phyloP scores from a whole-genome alignment of 2,329 filamentous ascomycete genomes.

The Aureobasidium sp. region DNA sequence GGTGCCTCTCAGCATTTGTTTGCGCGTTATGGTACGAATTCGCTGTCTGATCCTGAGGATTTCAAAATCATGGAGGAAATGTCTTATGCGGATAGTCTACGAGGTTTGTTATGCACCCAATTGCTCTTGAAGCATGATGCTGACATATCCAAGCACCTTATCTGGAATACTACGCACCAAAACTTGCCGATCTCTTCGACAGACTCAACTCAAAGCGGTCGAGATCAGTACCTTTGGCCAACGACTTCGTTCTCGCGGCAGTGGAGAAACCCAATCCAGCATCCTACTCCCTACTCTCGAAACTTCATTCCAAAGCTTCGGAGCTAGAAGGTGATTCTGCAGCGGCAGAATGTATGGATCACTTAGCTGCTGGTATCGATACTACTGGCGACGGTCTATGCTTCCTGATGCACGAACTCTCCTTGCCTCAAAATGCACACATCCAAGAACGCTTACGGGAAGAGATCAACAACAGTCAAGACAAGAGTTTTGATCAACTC shows the following conservation, averaged over 20 bases:
- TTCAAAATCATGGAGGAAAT: conserved; percentile 13
- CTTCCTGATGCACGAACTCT: conserved; percentile 64
- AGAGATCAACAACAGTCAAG: conserved; percentile 4
- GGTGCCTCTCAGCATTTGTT: conserved; percentile 14
- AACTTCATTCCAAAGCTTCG: conserved; percentile 6
- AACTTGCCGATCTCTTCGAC: not conserved
- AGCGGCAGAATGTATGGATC: conserved; percentile 55
- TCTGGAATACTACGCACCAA: conserved; percentile 13
- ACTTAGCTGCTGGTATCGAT: conserved; percentile 64
- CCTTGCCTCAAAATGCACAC: conserved; percentile 39
- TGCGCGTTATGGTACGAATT: conserved; percentile 13
- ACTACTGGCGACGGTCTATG: conserved; percentile 62
- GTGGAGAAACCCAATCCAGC: not conserved
- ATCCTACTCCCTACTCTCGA: not conserved
- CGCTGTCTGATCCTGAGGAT: conserved; percentile 9
- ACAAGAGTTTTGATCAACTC: conserved; percentile 18
- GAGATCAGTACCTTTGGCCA: conserved; percentile 2
- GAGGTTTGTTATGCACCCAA: not conserved
- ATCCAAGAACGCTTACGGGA: conserved; percentile 10
- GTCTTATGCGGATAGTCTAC: conserved; percentile 14
- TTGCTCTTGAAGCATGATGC: not conserved
- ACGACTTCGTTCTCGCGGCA: conserved; percentile 7
- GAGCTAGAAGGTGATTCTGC: conserved; percentile 9
- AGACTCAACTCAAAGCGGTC: not conserved
- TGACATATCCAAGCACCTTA: conserved; percentile 3